A percentile compares a stretch with the other conserved stretches of the same genome.
Conservation (phyloP, 306 rosid genomes). For the Pterocarpus santalinus region DNA sequence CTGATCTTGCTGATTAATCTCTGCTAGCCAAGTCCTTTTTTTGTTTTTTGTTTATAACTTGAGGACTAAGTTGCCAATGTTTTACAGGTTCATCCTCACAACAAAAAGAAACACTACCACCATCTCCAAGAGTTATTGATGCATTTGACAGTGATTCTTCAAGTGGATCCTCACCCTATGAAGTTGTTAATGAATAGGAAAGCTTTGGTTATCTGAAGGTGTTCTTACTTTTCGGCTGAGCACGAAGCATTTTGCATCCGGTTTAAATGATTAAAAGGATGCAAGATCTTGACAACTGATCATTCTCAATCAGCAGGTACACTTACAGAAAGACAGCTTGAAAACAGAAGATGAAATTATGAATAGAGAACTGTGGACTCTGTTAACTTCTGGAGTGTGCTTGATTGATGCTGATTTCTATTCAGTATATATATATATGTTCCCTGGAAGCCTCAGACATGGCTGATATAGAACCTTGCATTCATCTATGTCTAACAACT, state of each 20-base stretch:
- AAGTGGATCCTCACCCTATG: constrained; percentile 75
- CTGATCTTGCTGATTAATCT: constrained; percentile 6
- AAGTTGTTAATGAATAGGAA: constrained; percentile 60
- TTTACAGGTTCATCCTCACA: constrained; percentile 69
- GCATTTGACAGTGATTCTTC: constrained; percentile 82
- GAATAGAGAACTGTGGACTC: constrained; percentile 12
- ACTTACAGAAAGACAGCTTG: constrained; percentile 16
- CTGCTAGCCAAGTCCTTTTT: neutral
- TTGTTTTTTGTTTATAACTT: constrained; percentile 4
- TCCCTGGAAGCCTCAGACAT: too few species aligned
- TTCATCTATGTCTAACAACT: too few species aligned
- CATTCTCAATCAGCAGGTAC: constrained; percentile 39
- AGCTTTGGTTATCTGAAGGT: neutral
- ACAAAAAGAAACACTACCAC: constrained; percentile 64
- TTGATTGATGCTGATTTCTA: constrained; percentile 6
- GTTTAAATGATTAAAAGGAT: constrained; percentile 29
- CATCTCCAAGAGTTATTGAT: constrained; percentile 63
- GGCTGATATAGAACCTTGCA: too few species aligned
- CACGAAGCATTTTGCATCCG: constrained; percentile 26
- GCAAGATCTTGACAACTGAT: constrained; percentile 18
- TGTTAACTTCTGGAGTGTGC: neutral
- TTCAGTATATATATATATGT: neutral
- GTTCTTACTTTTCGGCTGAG: constrained; percentile 28
- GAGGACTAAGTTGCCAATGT: constrained; percentile 24
- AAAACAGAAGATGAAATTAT: constrained; percentile 23